Evolutionary conservation across 306 rosid species (phyloP), one percentile per base, ranked within the genome.

Genomic region (Dryas drummondii): DNA sequence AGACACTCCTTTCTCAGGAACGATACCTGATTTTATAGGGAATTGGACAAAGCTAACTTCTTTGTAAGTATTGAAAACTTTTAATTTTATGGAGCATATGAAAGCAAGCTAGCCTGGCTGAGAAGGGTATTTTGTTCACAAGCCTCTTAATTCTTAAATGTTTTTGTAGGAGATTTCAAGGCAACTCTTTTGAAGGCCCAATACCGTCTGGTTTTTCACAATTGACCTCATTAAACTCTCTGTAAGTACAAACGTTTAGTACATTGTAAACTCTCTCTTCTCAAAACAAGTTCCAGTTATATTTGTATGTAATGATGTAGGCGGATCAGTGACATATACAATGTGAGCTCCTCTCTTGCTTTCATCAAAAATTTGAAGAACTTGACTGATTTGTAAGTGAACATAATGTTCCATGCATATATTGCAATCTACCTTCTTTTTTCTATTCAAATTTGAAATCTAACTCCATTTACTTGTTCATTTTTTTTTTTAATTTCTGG

Each of bases 171-270:
- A 56, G 52, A 54, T 54, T 80, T 54, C 56, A 61, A 27, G 84
- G 84, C 27, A 80, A 80, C 72, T 69, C 80, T 45, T 75, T 80
- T 64, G 73, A 80, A 62, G 84, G 84, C 13, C 84, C 84, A 51
- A 80, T 75, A 80, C 84, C 84, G 46, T n/a, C 72, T 8, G 75
- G 68, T 61, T 75, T 75, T 63, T 69, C 84, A 69, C 71, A 61
- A 5, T 5, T 80, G 72, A 80, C 45, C 8, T 19, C 56, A 9
- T 53, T 80, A 73, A 47, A 0, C 0, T 8, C 47, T 63, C 45
- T 80, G 84, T 75, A 56, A 70, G 84, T 62, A 62, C 37, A 71
- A 37, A 70, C 65, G 19, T 22, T 6, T 22, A 27, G 57, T 12
- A 5, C 3, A 4, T 44, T 40, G 6, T 16, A 16, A 2, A 3